Conservation (phyloP, 169 alveolate genomes). For the Plasmodium vivax region DNA sequence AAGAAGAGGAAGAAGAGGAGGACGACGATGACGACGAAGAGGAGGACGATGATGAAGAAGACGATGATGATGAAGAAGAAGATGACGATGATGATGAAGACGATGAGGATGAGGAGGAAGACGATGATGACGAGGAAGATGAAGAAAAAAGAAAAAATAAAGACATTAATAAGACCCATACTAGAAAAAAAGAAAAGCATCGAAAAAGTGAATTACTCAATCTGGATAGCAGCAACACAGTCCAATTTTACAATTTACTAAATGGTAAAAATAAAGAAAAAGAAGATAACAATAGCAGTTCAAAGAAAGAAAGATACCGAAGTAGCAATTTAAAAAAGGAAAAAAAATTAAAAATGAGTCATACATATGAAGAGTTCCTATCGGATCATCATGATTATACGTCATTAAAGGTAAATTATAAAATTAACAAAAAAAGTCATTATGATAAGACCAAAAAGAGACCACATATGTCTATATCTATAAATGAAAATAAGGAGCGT, state of each 20-base stretch:
- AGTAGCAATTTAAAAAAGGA: background rate
- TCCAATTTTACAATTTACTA: constrained; percentile 9
- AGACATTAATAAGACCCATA: background rate
- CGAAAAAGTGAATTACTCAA: background rate
- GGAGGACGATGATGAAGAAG: background rate
- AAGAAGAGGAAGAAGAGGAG: background rate
- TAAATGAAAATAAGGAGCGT: constrained; percentile 29
- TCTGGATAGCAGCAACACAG: constrained; percentile 15
- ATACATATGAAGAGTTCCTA: constrained; percentile 29
- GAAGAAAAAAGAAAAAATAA: background rate
- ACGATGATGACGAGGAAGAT: background rate
- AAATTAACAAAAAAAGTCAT: constrained; percentile 70
- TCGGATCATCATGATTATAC: constrained; percentile 43
- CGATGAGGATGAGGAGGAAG: background rate
- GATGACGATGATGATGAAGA: background rate
- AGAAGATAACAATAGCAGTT: background rate
- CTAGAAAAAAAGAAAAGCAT: background rate
- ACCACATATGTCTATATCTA: background rate
- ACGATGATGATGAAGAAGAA: background rate
- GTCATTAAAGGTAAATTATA: constrained; percentile 60
- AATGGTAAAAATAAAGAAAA: constrained; percentile 7
- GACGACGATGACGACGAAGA: background rate
- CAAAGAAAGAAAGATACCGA: background rate
- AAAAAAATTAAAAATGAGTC: constrained; percentile 36
- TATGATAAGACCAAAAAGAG: constrained; percentile 48